phyloP scores from a whole-genome alignment of 176 grass and related monocot species.

The Ensete glaucum region DNA sequence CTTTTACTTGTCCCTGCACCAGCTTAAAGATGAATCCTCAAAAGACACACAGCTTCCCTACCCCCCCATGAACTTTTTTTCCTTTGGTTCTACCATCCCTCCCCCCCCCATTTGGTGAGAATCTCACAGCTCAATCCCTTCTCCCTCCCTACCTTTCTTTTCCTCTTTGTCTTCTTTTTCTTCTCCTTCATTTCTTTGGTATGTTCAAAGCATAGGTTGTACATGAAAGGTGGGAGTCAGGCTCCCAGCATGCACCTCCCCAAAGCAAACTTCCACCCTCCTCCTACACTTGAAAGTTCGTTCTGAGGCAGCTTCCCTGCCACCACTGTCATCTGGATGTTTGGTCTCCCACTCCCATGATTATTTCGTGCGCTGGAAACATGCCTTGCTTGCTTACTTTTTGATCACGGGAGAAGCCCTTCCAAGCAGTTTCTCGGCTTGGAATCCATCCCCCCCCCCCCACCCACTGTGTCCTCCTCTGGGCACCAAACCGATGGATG shows the following conservation, averaged over 20 bases:
- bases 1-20: neutral
- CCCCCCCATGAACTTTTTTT: slow-evolving; percentile 1
- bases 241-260: neutral
- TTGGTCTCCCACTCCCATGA: slow-evolving; percentile 12
- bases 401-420: neutral
- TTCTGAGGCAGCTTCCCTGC: slow-evolving; percentile 4
- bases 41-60: slow-evolving; percentile 1
- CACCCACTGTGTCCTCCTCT: neutral
- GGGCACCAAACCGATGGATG: neutral
- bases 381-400: slow-evolving; percentile 14
- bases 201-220: slow-evolving; percentile 13
- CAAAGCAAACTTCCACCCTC: neutral
- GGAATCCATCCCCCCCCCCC: neutral
- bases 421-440: neutral
- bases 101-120: slow-evolving; percentile 17
- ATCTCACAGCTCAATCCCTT: slow-evolving; percentile 22
- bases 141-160: neutral
- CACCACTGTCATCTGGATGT: neutral
- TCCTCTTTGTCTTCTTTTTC: neutral
- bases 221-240: slow-evolving; percentile 5
- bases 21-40: slow-evolving; percentile 1
- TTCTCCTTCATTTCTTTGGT: neutral
- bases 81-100: neutral
- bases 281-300: slow-evolving; percentile 9
- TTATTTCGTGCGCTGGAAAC: slow-evolving; percentile 21